phyloP scores from a whole-genome alignment of 1,139 yeast species.

The Nakaseomyces sp. region DNA sequence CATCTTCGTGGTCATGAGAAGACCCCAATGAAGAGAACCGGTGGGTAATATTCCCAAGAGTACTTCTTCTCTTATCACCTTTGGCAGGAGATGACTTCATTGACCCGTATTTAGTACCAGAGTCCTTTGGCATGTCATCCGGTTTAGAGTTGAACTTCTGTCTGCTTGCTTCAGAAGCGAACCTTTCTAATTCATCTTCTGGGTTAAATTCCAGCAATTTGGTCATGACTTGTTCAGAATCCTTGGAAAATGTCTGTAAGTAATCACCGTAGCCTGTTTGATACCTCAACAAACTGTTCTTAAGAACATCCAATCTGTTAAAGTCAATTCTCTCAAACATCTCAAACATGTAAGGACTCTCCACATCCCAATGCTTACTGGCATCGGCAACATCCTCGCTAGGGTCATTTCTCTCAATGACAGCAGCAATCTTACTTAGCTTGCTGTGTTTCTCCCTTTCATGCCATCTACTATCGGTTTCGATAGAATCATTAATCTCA shows the following conservation, averaged over 20 bases:
- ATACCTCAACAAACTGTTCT: constrained; percentile 59
- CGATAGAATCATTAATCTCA: constrained; percentile 45
- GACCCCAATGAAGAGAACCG: constrained; percentile 20
- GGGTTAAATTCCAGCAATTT: constrained; percentile 56
- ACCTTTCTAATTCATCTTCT: constrained; percentile 47
- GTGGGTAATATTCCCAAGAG: constrained; percentile 16
- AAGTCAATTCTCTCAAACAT: constrained; percentile 69
- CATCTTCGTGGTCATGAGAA: constrained; percentile 18
- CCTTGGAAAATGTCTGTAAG: constrained; percentile 38
- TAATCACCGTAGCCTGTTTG: constrained; percentile 54
- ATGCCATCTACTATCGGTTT: constrained; percentile 44
- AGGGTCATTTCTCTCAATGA: constrained; percentile 11
- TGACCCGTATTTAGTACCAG: constrained; percentile 4
- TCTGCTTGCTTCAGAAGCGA: constrained; percentile 40
- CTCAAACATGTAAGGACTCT: constrained; percentile 71
- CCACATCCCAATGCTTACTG: constrained; percentile 49
- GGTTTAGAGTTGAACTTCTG: constrained; percentile 14
- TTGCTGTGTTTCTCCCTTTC: constrained; percentile 35
- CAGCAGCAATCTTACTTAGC: constrained; percentile 20
- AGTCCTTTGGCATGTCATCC: background rate
- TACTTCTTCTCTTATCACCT: constrained; percentile 14
- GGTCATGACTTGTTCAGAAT: constrained; percentile 60
- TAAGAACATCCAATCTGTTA: constrained; percentile 54
- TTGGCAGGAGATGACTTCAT: constrained; percentile 8
- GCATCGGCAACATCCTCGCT: constrained; percentile 1